Base-by-base conservation (phyloP, 1,284 basidiomycete species). In the Hemileia vastatrix region DNA sequence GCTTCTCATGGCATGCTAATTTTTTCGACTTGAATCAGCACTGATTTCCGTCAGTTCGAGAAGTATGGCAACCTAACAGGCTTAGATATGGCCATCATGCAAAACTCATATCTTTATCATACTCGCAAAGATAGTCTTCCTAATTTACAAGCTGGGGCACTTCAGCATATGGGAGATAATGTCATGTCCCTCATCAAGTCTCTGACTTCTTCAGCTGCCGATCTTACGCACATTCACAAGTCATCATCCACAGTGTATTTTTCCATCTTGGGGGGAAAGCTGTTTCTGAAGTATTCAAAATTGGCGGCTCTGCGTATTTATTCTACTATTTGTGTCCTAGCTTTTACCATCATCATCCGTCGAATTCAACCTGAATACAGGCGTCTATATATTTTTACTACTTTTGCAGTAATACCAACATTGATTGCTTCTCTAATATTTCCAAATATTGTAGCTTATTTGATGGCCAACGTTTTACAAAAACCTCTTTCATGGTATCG, bases 41-140 rank as follows among this genome's bases (percentile, higher is more conserved):
- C 90, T 48, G 90, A 94, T 74, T 94, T 93, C 71, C 83, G 90
- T 33, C 93, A 97, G 72, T 98, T 97, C 68, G 88, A 92, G 71
- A 79, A 88, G 66, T 98, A 98, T 74, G 80, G 95, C 36, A 86
- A 70, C 44, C 68, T 77, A 33, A 74, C 74, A 2, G 77, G 77
- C 1, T 66, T 79, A 23, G 76, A 95, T 85, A 92, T 96, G 83
- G 94, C 94, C 0, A 80, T 97, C 36, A 86, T 96, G 9, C 90
- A 90, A 19, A 90, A 95, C 76, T 88, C 86, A 66, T 98, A 97
- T 75, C 80, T 92, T 64, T 95, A 94, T 75, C 90, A 94, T 76
- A 94, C 90, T 77, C 84, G 87, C 60, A 87, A 84, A 81, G 90
- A 94, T 76, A 71, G 86, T 2, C 87, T 90, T 4, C 84, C 86